phyloP scores from a whole-genome alignment of 768 basidiomycete genomes.

The Amanita exitialis region DNA sequence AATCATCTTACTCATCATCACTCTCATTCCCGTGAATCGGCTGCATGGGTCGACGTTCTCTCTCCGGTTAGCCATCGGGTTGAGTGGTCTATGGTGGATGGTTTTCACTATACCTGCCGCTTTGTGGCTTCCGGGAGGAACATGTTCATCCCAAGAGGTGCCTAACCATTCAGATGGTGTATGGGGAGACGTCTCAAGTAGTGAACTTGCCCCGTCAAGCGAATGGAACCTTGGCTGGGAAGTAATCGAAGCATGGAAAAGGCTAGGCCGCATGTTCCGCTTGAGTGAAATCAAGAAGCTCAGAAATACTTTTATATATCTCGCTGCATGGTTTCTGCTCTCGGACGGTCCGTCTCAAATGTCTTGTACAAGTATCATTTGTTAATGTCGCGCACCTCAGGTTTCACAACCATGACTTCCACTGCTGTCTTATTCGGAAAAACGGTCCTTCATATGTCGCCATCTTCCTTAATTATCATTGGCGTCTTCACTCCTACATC shows the following conservation, averaged over 20 bases:
- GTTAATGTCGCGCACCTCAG: constrained; percentile 22
- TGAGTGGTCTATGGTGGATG: constrained; percentile 87
- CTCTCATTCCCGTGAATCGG: constrained; percentile 67
- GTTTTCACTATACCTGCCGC: constrained; percentile 72
- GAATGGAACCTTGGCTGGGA: constrained; percentile 40
- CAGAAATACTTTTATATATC: constrained; percentile 79
- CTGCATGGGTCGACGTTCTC: constrained; percentile 71
- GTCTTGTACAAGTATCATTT: not conserved
- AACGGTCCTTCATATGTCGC: constrained; percentile 72
- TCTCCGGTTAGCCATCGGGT: constrained; percentile 72
- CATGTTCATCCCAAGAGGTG: constrained; percentile 7
- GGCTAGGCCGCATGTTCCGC: constrained; percentile 65
- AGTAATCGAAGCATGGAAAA: constrained; percentile 62
- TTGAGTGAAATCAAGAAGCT: constrained; percentile 66
- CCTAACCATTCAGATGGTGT: constrained; percentile 9
- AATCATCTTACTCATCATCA: constrained; percentile 62
- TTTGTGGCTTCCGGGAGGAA: constrained; percentile 52
- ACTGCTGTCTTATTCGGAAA: constrained; percentile 91
- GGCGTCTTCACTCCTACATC: constrained; percentile 68
- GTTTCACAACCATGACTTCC: constrained; percentile 87
- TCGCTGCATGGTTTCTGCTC: constrained; percentile 90
- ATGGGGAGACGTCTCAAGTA: constrained; percentile 15
- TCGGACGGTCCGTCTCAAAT: constrained; percentile 57
- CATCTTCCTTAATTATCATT: constrained; percentile 70
- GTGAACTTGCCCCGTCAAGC: constrained; percentile 10